phyloP scores from a whole-genome alignment of 768 basidiomycete genomes.

The Mycena indigotica region DNA sequence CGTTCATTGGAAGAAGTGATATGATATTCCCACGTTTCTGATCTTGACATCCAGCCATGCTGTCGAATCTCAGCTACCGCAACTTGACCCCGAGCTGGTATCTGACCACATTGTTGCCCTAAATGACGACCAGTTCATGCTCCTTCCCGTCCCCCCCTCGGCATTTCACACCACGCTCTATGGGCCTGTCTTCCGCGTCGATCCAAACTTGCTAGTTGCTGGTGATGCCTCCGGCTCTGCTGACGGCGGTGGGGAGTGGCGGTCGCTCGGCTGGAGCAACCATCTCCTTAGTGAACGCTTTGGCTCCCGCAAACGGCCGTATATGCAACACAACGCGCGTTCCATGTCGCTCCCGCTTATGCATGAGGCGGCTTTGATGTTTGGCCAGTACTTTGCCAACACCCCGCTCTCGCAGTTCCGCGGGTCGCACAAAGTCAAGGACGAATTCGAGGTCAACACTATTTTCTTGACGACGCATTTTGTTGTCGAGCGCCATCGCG shows the following conservation, averaged over 20 bases:
- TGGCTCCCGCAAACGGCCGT: slow-evolving; percentile 38
- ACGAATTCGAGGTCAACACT: slow-evolving; percentile 35
- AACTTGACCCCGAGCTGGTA: slow-evolving; percentile 29
- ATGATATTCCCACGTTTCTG: neutral
- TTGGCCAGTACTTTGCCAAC: slow-evolving; percentile 30
- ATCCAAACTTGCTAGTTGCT: slow-evolving; percentile 33
- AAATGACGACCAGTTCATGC: slow-evolving; percentile 47
- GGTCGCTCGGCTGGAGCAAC: slow-evolving; percentile 37
- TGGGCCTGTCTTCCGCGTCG: slow-evolving; percentile 41
- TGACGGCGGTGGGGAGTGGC: slow-evolving; percentile 38
- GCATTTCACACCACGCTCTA: slow-evolving; percentile 38
- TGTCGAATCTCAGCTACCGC: slow-evolving; percentile 37
- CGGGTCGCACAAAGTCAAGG: slow-evolving; percentile 26
- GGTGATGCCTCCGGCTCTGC: slow-evolving; percentile 23
- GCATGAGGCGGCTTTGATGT: slow-evolving; percentile 36
- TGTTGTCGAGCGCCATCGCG: slow-evolving; percentile 38
- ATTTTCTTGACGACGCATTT: slow-evolving; percentile 36
- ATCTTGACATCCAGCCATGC: slow-evolving; percentile 29
- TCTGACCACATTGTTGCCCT: slow-evolving; percentile 36
- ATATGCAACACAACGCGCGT: slow-evolving; percentile 44
- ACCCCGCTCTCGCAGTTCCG: slow-evolving; percentile 37
- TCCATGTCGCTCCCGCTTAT: slow-evolving; percentile 35
- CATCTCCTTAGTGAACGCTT: slow-evolving; percentile 42
- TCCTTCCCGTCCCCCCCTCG: slow-evolving; percentile 29
- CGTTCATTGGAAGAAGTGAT: neutral